phyloP scores from a whole-genome alignment of 768 basidiomycete genomes.

The Boletus rubroflammeus region DNA sequence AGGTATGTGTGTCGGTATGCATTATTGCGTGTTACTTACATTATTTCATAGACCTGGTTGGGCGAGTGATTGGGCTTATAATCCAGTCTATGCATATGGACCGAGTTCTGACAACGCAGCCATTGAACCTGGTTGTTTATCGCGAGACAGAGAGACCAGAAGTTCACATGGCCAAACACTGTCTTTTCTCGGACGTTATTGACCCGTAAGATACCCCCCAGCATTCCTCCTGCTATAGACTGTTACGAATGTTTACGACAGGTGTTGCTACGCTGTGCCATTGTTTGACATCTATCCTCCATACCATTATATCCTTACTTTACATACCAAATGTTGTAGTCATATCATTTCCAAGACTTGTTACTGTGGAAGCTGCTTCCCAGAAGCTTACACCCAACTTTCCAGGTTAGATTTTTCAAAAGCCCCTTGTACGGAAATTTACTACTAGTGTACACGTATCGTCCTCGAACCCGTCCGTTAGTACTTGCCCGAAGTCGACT shows the following conservation, averaged over 20 bases:
- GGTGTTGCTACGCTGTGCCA: not conserved
- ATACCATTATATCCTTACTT: slow-evolving; percentile 13
- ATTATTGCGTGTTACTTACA: not conserved
- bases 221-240: slow-evolving; percentile 1
- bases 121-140: slow-evolving; percentile 1
- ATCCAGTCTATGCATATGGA: slow-evolving; percentile 8
- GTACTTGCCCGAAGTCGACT: not conserved
- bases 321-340: slow-evolving; percentile 12
- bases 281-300: slow-evolving; percentile 1
- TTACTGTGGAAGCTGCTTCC: not conserved
- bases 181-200: slow-evolving; percentile 16
- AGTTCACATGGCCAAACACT: slow-evolving; percentile 3
- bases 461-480: too few species aligned
- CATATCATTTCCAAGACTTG: not conserved
- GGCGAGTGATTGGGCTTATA: slow-evolving; percentile 21
- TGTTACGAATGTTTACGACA: slow-evolving; percentile 1
- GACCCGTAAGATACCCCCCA: not conserved
- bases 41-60: slow-evolving; percentile 6
- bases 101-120: not conserved
- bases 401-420: not conserved
- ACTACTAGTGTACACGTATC: not conserved
- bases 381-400: not conserved
- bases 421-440: not conserved
- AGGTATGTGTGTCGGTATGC: slow-evolving; percentile 7
- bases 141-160: slow-evolving; percentile 3